These are phyloP conservation scores for Ogataea minuta DNA, from an alignment of 805 yeast species.

Conservation along the genomic window DNA sequence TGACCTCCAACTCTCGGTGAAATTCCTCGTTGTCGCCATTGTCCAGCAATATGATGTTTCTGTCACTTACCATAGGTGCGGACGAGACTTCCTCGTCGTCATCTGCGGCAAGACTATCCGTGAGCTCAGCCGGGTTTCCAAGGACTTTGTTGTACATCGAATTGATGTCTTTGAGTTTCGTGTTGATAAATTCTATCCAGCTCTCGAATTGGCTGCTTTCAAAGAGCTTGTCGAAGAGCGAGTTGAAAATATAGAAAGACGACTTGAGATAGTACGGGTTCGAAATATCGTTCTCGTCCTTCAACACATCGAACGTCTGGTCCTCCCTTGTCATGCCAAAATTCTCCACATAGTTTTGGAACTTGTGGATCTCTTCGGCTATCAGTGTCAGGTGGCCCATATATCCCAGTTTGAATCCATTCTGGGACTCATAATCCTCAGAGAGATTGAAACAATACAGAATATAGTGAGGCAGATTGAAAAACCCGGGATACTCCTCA, in stretches of 20 bases:
- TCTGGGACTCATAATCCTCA: slow-evolving; percentile 31
- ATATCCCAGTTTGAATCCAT: slow-evolving; percentile 51
- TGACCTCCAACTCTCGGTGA: slow-evolving; percentile 35
- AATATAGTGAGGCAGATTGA: slow-evolving; percentile 32
- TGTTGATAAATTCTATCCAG: slow-evolving; percentile 53
- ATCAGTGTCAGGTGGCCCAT: slow-evolving; percentile 59
- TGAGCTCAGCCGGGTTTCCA: slow-evolving; percentile 43
- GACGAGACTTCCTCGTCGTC: slow-evolving; percentile 23
- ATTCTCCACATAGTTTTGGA: slow-evolving; percentile 37
- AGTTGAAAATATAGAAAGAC: slow-evolving; percentile 32
- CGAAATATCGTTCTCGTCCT: slow-evolving; percentile 27
- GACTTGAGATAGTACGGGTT: slow-evolving; percentile 32
- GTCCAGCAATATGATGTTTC: slow-evolving; percentile 34
- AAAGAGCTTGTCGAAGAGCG: slow-evolving; percentile 33
- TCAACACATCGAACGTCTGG: slow-evolving; percentile 31
- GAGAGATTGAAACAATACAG: slow-evolving; percentile 31
- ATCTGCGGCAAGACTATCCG: slow-evolving; percentile 25
- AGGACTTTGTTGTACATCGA: slow-evolving; percentile 56
- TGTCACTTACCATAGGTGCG: slow-evolving; percentile 14
- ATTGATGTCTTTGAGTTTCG: slow-evolving; percentile 48
- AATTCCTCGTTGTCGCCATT: slow-evolving; percentile 46
- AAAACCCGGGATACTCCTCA: slow-evolving; percentile 31
- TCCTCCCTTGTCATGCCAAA: slow-evolving; percentile 35
- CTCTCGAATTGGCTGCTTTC: slow-evolving; percentile 23
- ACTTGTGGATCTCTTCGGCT: slow-evolving; percentile 59